Base-by-base conservation (phyloP, 805 yeast genomes). In the Spathaspora boniae region DNA sequence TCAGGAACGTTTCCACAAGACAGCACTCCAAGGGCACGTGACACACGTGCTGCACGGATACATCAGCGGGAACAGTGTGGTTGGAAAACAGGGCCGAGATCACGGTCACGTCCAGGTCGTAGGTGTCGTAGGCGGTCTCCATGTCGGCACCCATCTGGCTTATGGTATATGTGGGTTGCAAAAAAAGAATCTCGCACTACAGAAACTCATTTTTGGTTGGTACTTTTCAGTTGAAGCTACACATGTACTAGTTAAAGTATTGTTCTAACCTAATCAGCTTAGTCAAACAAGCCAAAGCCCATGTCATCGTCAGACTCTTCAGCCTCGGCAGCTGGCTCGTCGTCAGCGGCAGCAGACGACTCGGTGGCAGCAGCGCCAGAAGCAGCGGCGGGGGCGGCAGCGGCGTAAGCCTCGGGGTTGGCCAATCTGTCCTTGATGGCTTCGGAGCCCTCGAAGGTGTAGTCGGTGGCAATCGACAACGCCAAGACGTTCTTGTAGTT, bases 351-450 rank as follows among this genome's bases (percentile, higher is more conserved):
- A 45, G 77, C 83, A 47, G 76, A 81, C 51, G 76, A 93, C 53
- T 72, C 86, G 58, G 71, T 95, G 42, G 71, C 89, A 48, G 75
- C 86, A 43, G 73, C 84, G 45, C 76, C 83, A 45, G 75, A 80
- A 43, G 78, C 77, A 58, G 86, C 78, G 68, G 74, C 96, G 60
- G 98, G 96, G 62, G 97, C 97, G 74, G 96, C 94, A 63, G 98
- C 83, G 67, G 98, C 98, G 76, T 91, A 93, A 71, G 96, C 96
- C 51, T 93, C 98, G 71, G 99, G 99, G 94, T 93, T 91, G 71
- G 96, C 98, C 62, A 93, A 78, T 78, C 98, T 86, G 85, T 93
- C 99, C 85, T 87, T 87, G 78, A 93, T 82, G 55, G 91, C 89
- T 80, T 89, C 99, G 56, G 96, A 86, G 72, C 96, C 98, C 76